A percentile compares a stretch with the other conserved stretches of the same genome.
These are phyloP conservation scores for Fusarium caatingaense DNA, from an alignment of 2,329 filamentous ascomycete species.

Conservation along the genomic window DNA sequence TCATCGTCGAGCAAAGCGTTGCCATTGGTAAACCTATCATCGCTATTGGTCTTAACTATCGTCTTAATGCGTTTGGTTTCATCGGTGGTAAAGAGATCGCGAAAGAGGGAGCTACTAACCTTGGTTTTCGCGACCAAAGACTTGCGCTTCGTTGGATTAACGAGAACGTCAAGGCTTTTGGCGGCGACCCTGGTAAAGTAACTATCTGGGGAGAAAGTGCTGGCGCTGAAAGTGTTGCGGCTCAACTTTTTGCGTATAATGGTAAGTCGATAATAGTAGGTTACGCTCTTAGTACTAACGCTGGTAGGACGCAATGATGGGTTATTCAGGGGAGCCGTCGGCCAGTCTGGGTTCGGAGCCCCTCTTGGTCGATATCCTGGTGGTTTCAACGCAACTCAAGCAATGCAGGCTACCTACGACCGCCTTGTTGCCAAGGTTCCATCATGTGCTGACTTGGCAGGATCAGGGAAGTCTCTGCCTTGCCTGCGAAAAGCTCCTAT, in stretches of 20 bases:
- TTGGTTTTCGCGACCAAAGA: slow-evolving; percentile 61
- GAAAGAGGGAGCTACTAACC: slow-evolving; percentile 58
- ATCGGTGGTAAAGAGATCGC: slow-evolving; percentile 55
- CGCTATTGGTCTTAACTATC: slow-evolving; percentile 62
- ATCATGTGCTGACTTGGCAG: slow-evolving; percentile 37
- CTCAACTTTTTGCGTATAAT: slow-evolving; percentile 39
- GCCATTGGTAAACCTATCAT: slow-evolving; percentile 60
- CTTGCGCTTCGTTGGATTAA: slow-evolving; percentile 61
- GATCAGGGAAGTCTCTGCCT: slow-evolving; percentile 40
- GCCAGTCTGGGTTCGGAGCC: slow-evolving; percentile 59
- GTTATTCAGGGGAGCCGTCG: slow-evolving; percentile 63
- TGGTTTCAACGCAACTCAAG: slow-evolving; percentile 46
- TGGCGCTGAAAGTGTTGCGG: slow-evolving; percentile 49
- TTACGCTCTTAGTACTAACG: neutral
- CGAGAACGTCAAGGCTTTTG: slow-evolving; percentile 59
- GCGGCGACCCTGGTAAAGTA: slow-evolving; percentile 58
- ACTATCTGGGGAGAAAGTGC: slow-evolving; percentile 64
- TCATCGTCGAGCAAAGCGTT: slow-evolving; percentile 63
- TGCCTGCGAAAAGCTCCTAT: slow-evolving; percentile 47
- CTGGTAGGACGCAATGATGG: slow-evolving; percentile 56
- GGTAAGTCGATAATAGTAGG: slow-evolving; percentile 43
- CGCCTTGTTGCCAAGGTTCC: slow-evolving; percentile 45
- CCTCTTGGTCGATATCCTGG: slow-evolving; percentile 46
- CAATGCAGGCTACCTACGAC: slow-evolving; percentile 46
- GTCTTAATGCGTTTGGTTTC: slow-evolving; percentile 61